These are phyloP conservation scores for Melampsora americana DNA, from an alignment of 1,284 basidiomycete species.

Conservation along the genomic window DNA sequence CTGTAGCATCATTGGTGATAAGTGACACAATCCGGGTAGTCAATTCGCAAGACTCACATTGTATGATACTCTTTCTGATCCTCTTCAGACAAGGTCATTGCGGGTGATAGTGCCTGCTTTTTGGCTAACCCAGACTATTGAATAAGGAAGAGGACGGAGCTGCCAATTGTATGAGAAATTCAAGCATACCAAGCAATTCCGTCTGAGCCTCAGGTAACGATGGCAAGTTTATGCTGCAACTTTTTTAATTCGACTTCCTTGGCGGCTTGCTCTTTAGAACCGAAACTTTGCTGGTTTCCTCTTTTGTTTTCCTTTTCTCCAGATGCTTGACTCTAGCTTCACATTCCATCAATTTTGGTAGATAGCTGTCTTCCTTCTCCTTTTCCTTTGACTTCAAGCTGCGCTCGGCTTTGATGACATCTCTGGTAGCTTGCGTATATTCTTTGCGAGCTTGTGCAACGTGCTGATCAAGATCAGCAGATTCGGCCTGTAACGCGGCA, in stretches of 20 bases:
- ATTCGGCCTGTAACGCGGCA: constrained; percentile 61
- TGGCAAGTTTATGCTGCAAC: constrained; percentile 57
- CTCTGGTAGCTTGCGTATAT: constrained; percentile 72
- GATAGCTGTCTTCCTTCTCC: constrained; percentile 73
- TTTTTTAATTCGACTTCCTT: constrained; percentile 28
- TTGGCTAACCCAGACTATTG: constrained; percentile 63
- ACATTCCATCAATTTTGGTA: constrained; percentile 34
- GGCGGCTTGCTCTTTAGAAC: constrained; percentile 17
- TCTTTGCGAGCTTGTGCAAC: constrained; percentile 72
- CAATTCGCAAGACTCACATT: constrained; percentile 61
- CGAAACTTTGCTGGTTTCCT: constrained; percentile 13
- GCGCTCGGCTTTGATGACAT: constrained; percentile 71
- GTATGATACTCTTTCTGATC: constrained; percentile 82
- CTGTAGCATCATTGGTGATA: constrained; percentile 55
- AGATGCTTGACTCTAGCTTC: constrained; percentile 40
- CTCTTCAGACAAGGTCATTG: constrained; percentile 74
- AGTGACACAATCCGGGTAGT: neutral
- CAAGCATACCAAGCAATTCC: constrained; percentile 60
- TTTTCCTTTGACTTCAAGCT: constrained; percentile 77
- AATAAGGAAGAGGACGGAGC: no score
- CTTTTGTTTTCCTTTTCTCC: constrained; percentile 18
- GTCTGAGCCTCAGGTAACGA: constrained; percentile 69
- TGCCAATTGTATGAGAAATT: constrained; percentile 51
- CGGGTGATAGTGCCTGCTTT: constrained; percentile 63
- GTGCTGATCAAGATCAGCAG: constrained; percentile 63